Conservation (phyloP, 2,329 filamentous ascomycete species). For the Tricladium varicosporioides region DNA sequence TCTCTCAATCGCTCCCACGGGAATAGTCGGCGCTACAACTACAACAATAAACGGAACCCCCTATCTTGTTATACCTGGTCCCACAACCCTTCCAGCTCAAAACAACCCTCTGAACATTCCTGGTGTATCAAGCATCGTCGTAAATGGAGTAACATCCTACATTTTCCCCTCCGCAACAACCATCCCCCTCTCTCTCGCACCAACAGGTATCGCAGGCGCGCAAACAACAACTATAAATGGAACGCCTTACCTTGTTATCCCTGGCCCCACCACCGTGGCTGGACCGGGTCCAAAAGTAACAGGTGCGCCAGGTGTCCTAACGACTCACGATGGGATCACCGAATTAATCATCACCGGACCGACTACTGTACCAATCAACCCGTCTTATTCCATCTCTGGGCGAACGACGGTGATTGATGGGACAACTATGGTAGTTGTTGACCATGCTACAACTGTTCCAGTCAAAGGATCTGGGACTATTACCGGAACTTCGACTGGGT, state of each 20-base stretch:
- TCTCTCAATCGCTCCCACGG: not conserved
- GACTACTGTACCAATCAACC: constrained; percentile 17
- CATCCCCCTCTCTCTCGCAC: constrained; percentile 15
- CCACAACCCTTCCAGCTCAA: constrained; percentile 7
- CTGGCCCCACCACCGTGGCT: constrained; percentile 12
- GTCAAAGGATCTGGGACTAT: not conserved
- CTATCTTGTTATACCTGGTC: constrained; percentile 9
- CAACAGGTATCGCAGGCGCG: constrained; percentile 8
- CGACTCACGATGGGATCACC: constrained; percentile 12
- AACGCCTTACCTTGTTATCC: constrained; percentile 15
- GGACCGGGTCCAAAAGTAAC: not conserved
- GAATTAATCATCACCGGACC: constrained; percentile 12
- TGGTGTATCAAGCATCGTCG: constrained; percentile 7
- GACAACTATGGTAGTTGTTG: constrained; percentile 18
- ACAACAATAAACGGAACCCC: constrained; percentile 11
- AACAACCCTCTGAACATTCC: not conserved
- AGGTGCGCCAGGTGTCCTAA: not conserved
- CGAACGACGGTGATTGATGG: constrained; percentile 18
- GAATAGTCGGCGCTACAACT: not conserved
- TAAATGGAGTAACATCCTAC: constrained; percentile 11
- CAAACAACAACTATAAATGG: constrained; percentile 17
- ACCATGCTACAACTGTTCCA: constrained; percentile 9
- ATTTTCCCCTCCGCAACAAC: constrained; percentile 11
- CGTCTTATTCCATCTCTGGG: constrained; percentile 13
- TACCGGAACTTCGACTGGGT: not conserved